Percentiles rank a stretch among this genome's conserved stretches.
Conservation (phyloP, 2,329 filamentous ascomycete species). For the Orbilia quercus region DNA sequence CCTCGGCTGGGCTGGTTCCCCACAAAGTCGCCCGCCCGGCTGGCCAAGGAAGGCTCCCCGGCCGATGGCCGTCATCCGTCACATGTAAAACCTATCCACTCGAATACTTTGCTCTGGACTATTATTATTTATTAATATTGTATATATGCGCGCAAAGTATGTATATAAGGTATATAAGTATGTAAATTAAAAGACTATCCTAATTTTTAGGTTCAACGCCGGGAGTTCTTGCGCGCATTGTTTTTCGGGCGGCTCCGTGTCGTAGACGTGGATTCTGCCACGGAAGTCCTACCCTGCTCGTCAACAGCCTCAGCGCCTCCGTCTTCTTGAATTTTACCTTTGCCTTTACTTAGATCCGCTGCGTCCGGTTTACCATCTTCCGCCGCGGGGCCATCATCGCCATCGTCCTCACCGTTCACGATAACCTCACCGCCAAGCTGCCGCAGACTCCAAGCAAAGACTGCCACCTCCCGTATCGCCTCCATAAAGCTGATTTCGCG, state of each 20-base stretch:
- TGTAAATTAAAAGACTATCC: too few species aligned
- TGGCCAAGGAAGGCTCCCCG: background rate
- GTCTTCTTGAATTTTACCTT: background rate
- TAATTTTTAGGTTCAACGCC: conserved; percentile 11
- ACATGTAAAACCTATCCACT: conserved; percentile 24
- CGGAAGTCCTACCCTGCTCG: background rate
- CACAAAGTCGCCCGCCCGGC: conserved; percentile 6
- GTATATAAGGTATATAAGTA: too few species aligned
- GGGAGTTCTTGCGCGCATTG: conserved; percentile 20
- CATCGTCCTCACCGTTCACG: conserved; percentile 9
- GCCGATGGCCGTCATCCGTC: background rate
- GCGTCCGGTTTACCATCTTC: conserved; percentile 5
- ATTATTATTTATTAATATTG: too few species aligned
- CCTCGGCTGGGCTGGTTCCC: conserved; percentile 42
- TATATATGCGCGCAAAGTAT: too few species aligned
- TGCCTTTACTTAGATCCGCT: background rate
- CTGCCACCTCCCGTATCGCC: conserved; percentile 83
- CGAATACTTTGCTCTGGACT: too few species aligned
- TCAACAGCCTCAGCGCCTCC: conserved; percentile 1
- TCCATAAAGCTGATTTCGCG: conserved; percentile 75
- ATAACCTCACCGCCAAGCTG: conserved; percentile 51
- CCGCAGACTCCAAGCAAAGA: conserved; percentile 83
- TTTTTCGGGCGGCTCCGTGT: conserved; percentile 20
- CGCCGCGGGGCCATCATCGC: background rate
- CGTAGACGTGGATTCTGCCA: background rate